phyloP scores from a whole-genome alignment of 2,329 filamentous ascomycete species.

The Eutypa lata region DNA sequence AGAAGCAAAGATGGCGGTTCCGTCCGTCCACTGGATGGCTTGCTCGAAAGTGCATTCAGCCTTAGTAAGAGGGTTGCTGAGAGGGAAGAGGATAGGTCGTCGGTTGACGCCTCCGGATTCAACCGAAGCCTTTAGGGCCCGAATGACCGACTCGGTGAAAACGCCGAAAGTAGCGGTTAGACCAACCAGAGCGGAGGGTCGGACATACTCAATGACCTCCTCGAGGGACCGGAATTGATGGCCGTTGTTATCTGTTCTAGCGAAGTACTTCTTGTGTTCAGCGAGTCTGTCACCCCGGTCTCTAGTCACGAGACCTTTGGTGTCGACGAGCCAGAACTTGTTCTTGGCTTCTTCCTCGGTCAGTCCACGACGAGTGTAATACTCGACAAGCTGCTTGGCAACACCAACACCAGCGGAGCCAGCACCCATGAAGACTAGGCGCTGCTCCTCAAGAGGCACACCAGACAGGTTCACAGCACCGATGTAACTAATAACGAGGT shows the following conservation, averaged over 20 bases:
- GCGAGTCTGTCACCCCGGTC: conserved; percentile 93
- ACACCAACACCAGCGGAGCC: conserved; percentile 96
- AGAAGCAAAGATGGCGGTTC: conserved; percentile 88
- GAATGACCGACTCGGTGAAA: conserved; percentile 84
- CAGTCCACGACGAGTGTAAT: conserved; percentile 89
- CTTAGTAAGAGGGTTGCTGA: conserved; percentile 94
- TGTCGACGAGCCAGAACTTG: conserved; percentile 98
- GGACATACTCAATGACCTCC: conserved; percentile 90
- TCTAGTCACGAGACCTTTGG: conserved; percentile 87
- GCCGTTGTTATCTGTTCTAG: conserved; percentile 61
- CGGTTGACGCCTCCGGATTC: conserved; percentile 66
- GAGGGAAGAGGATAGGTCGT: conserved; percentile 87
- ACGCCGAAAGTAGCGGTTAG: conserved; percentile 91
- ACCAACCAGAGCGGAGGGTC: conserved; percentile 91
- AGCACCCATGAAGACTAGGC: conserved; percentile 92
- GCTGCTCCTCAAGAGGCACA: conserved; percentile 83
- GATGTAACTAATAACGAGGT: conserved; percentile 45
- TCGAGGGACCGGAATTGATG: conserved; percentile 76
- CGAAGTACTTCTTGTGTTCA: conserved; percentile 79
- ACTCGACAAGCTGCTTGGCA: conserved; percentile 95
- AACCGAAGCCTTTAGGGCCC: conserved; percentile 63
- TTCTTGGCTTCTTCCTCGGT: conserved; percentile 81
- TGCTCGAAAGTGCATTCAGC: conserved; percentile 97
- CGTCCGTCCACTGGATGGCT: conserved; percentile 86
- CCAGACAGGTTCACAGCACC: conserved; percentile 79